Evolutionary conservation across 148 eudicot genomes (phyloP), one percentile per base, ranked within the genome.

Genomic region (Chenopodium berlandieri): DNA sequence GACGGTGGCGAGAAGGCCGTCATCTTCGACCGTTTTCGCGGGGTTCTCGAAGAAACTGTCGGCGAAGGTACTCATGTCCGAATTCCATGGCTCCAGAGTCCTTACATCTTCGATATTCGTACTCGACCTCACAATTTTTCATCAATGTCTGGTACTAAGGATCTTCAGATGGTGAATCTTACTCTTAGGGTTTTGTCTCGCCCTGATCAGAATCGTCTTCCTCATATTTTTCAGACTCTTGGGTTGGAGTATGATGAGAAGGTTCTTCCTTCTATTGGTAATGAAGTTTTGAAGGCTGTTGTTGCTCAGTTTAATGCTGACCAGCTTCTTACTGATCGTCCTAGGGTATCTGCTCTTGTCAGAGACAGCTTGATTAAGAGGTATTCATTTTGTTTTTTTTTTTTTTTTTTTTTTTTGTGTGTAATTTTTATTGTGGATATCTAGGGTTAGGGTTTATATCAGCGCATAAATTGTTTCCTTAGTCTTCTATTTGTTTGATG

Each of bases 1-100:
- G 97, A 95, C 86, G 99, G 97, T 14, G 99, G 99, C 62, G 87
- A 95, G 70, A 90, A 93, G n/a, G 99, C 99, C 17, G 97, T 95
- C 50, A 87, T 95, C 34, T 93, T 95, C 84, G 99, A 95, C 77
- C 90, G 99, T 7, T 87, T 95, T 86, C 89, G 93, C 1, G 97
- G 99, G 0, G 97, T 95, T 5, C 82, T 89, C 64, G 87, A 86
- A 8, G 83, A 83, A 2, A 90, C 94, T 2, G 89, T 90, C 68
- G 97, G 94, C 11, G 98, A 95, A 84, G 98, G 98, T 0, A 95
- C 98, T 2, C 98, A 95, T 46, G 93, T 95, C 79, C 87, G 92
- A 2, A 74, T 95, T 48, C 98, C 98, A 7, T 92, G 91, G 92
- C 91, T 95, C 4, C 98, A 95, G 78, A 91, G 85, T 69, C 98